Percentiles rank a stretch among this genome's conserved stretches.
These are phyloP conservation scores for Fraxinus excelsior DNA, from an alignment of 257 asterid genomes.

Conservation along the genomic window DNA sequence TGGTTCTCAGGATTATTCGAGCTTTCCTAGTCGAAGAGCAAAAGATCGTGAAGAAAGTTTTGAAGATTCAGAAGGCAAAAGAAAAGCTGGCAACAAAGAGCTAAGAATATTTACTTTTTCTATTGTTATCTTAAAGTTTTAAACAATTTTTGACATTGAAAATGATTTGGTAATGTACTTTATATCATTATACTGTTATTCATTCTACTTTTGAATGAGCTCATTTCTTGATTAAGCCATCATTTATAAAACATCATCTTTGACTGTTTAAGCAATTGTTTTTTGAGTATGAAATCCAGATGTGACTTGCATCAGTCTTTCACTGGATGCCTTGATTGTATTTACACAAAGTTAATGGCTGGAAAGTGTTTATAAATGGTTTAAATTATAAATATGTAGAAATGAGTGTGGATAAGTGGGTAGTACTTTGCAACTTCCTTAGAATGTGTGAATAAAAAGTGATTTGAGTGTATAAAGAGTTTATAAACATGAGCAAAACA, in stretches of 20 bases:
- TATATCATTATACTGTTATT: neutral
- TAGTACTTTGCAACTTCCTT: too few relatives aligned
- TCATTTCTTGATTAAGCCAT: neutral
- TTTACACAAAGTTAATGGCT: too few relatives aligned
- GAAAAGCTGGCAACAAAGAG: constrained; percentile 34
- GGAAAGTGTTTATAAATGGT: too few relatives aligned
- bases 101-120: constrained; percentile 6
- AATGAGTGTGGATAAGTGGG: too few relatives aligned
- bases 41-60: constrained; percentile 45
- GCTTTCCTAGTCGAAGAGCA: constrained; percentile 52
- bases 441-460: too few relatives aligned
- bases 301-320: neutral
- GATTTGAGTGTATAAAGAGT: too few relatives aligned
- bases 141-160: constrained; percentile 17
- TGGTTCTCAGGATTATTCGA: constrained; percentile 38
- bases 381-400: too few relatives aligned
- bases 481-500: too few relatives aligned
- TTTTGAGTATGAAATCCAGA: neutral
- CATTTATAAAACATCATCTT: neutral
- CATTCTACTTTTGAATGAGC: neutral
- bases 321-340: too few relatives aligned
- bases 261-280: neutral
- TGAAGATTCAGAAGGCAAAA: constrained; percentile 47
- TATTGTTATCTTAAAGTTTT: neutral
- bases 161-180: neutral